phyloP scores from a whole-genome alignment of 805 yeast genomes.

The Scheffersomyces coipomensis region DNA sequence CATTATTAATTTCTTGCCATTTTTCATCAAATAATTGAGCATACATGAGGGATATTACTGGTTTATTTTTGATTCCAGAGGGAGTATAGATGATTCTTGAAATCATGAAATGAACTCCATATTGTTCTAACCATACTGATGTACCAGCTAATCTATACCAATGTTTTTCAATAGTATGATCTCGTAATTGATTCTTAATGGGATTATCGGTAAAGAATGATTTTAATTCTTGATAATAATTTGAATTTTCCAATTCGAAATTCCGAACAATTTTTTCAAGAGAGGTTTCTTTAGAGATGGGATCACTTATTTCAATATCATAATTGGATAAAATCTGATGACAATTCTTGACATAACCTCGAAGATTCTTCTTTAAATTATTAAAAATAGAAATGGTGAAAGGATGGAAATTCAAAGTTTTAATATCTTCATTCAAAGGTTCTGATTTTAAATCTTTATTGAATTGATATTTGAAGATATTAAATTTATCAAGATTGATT shows the following conservation, averaged over 20 bases:
- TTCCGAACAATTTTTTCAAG: neutral
- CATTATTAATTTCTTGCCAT: slow-evolving; percentile 21
- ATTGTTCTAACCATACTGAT: slow-evolving; percentile 30
- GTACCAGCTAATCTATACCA: slow-evolving; percentile 34
- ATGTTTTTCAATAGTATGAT: slow-evolving; percentile 12
- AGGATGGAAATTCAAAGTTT: neutral
- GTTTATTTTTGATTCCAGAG: slow-evolving; percentile 18
- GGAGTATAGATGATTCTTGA: slow-evolving; percentile 26
- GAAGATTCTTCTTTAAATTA: neutral
- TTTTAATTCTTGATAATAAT: neutral
- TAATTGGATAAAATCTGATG: neutral
- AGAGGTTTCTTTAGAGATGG: neutral
- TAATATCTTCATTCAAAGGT: neutral
- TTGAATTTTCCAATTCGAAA: neutral
- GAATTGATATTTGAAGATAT: neutral
- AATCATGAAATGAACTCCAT: slow-evolving; percentile 30
- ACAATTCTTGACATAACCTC: neutral
- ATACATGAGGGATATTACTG: slow-evolving; percentile 21
- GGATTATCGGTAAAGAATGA: neutral
- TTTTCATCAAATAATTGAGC: slow-evolving; percentile 20
- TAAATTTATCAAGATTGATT: neutral
- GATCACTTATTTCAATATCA: neutral
- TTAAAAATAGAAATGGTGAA: neutral
- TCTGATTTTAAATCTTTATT: neutral
- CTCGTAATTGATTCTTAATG: neutral